phyloP scores from a whole-genome alignment of 805 yeast genomes.

The Kazachstania viticola region DNA sequence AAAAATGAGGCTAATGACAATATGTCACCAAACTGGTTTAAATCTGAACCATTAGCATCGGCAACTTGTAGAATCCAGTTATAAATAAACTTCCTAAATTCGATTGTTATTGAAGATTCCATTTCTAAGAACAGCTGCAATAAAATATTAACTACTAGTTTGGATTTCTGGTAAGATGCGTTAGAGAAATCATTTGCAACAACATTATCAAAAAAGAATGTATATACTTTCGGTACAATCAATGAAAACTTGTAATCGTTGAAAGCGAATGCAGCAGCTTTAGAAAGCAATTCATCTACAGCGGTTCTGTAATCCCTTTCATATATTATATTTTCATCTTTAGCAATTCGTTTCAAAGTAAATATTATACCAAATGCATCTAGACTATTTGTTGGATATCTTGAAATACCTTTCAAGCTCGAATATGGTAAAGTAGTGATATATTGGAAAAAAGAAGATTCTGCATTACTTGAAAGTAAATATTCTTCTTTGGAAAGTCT shows the following conservation, averaged over 20 bases:
- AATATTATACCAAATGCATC: constrained; percentile 38
- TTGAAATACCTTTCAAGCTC: constrained; percentile 19
- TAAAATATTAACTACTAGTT: constrained; percentile 25
- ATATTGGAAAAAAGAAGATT: constrained; percentile 27
- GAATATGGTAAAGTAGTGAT: constrained; percentile 24
- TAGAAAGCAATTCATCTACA: constrained; percentile 31
- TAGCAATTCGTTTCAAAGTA: constrained; percentile 28
- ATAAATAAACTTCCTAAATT: too few relatives aligned
- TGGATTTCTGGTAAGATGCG: constrained; percentile 9
- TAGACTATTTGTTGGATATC: constrained; percentile 33
- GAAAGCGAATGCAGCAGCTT: constrained; percentile 32
- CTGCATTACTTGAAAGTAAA: constrained; percentile 9
- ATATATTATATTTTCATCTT: constrained; percentile 14
- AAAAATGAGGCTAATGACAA: too few relatives aligned
- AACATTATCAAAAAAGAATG: constrained; percentile 3
- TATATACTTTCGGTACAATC: constrained; percentile 2
- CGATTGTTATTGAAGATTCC: too few relatives aligned
- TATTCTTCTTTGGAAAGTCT: constrained; percentile 9
- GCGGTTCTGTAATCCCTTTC: constrained; percentile 15
- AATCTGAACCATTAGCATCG: too few relatives aligned
- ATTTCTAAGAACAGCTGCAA: too few relatives aligned
- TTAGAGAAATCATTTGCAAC: background rate
- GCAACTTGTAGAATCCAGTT: too few relatives aligned
- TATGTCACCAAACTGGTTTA: too few relatives aligned
- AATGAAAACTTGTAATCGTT: constrained; percentile 4